Evolutionary conservation across 2,329 filamentous ascomycete species (phyloP), one percentile per base, ranked within the genome.

Genomic region (Trichoderma sp.): DNA sequence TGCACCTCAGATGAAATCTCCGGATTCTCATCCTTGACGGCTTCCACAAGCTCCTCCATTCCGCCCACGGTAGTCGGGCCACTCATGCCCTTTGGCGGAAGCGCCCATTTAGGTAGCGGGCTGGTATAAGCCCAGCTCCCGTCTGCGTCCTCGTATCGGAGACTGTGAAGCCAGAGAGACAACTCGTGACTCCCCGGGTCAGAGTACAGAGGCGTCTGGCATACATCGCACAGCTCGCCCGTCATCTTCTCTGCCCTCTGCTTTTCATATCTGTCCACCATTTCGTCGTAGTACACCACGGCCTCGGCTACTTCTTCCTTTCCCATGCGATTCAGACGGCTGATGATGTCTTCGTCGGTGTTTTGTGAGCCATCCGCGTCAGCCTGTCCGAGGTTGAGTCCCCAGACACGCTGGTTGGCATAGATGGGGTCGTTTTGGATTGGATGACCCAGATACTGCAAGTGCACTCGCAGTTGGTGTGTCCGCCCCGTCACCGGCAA

Each of bases 381-480:
- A 74, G 89, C 87, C 72, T 85, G 90, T 18, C 94, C 97, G 0
- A 99, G 90, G 11, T 92, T 89, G 1, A 92, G 87, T 0, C 97
- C 97, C 88, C 97, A 99, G 12, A 99, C 97, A 75, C 92, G 92
- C 81, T 94, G 92, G 82, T 99, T 99, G 80, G 94, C 95, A 83
- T 99, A 99, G 80, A 99, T 98, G 8, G 97, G 97, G 82, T 99
- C 97, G 83, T 99, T 99, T 78, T 95, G 92, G 79, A 99, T 98
- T 2, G 97, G 97, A 82, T 98, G 94, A 1, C 97, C 97, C 4
- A 99, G 87, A 83, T 94, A 97, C 82, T 99, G 97, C 18, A 99
- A 88, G 81, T 99, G 97, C 21, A 99, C 97, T 41, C 97, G 92
- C 66, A 99, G 90, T 83, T 99, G 97, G 81, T 99, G 97, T 14